phyloP scores from a whole-genome alignment of 305 asterid genomes.

The Fraxinus sp. region DNA sequence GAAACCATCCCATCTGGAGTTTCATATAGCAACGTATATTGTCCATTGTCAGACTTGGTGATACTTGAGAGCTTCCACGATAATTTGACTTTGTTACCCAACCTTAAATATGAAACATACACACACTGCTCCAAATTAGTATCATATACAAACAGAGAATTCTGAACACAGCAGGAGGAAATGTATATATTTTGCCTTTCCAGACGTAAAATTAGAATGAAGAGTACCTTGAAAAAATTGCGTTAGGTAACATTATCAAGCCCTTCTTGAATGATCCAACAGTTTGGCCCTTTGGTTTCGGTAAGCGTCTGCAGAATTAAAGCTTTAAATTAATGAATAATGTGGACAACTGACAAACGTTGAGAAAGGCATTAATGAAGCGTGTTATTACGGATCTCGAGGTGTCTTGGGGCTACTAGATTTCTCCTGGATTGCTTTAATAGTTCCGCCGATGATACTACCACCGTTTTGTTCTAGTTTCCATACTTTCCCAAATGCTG shows the following conservation, averaged over 20 bases:
- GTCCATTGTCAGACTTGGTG: constrained; percentile 55
- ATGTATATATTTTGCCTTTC: background rate
- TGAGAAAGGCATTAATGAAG: constrained; percentile 19
- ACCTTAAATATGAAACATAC: constrained; percentile 45
- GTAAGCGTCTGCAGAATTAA: constrained; percentile 68
- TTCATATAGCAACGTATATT: constrained; percentile 65
- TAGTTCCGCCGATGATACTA: constrained; percentile 87
- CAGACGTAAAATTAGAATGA: constrained; percentile 6
- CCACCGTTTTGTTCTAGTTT: constrained; percentile 91
- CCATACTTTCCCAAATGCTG: constrained; percentile 99
- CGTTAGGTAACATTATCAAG: constrained; percentile 71
- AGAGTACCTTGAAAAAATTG: constrained; percentile 69
- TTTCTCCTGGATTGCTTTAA: constrained; percentile 70
- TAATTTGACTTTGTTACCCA: constrained; percentile 77
- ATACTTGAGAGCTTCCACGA: constrained; percentile 80
- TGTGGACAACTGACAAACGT: constrained; percentile 23
- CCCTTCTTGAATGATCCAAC: constrained; percentile 94
- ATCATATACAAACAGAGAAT: background rate
- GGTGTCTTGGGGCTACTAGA: constrained; percentile 51
- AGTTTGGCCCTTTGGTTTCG: constrained; percentile 91
- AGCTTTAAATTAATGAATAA: constrained; percentile 23
- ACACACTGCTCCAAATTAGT: constrained; percentile 12
- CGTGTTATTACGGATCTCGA: constrained; percentile 75
- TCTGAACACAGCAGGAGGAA: constrained; percentile 3
- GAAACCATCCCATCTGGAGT: constrained; percentile 76